phyloP scores from a whole-genome alignment of 2,329 filamentous ascomycete genomes.

The Ascochyta viciae-villosae region DNA sequence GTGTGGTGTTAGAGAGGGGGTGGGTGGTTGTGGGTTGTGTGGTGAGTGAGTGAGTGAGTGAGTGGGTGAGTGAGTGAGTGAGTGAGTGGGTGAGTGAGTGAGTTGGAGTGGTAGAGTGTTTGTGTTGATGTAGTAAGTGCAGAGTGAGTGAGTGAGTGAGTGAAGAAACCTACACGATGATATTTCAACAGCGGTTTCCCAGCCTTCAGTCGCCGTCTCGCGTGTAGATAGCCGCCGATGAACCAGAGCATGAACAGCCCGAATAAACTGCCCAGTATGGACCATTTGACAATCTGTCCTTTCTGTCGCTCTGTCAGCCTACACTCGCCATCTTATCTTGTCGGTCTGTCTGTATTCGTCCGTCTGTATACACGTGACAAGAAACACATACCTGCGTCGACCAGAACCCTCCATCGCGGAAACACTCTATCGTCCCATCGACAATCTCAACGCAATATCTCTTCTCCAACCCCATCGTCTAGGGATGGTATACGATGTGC shows the following conservation, averaged over 20 bases:
- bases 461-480: slow-evolving; percentile 34
- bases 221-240: slow-evolving; percentile 73
- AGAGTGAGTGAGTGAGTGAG: too few relatives aligned
- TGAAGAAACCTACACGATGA: slow-evolving; percentile 59
- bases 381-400: slow-evolving; percentile 36
- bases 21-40: too few relatives aligned
- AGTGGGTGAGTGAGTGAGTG: too few relatives aligned
- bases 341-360: too few relatives aligned
- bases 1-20: too few relatives aligned
- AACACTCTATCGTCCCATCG: slow-evolving; percentile 38
- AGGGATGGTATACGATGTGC: not conserved
- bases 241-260: slow-evolving; percentile 67
- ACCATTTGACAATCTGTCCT: slow-evolving; percentile 74
- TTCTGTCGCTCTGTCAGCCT: slow-evolving; percentile 52
- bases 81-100: too few relatives aligned
- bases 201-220: slow-evolving; percentile 69
- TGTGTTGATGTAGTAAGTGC: too few relatives aligned
- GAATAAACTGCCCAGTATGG: slow-evolving; percentile 69
- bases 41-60: too few relatives aligned
- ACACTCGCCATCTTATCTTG: not conserved
- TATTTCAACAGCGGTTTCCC: slow-evolving; percentile 72
- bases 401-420: slow-evolving; percentile 43
- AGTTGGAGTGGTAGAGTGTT: too few relatives aligned
- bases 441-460: slow-evolving; percentile 38
- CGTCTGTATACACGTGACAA: too few relatives aligned